Evolutionary conservation across 2,329 filamentous ascomycete genomes (phyloP).

Genomic region (Neofusicoccum kwambonambiense): DNA sequence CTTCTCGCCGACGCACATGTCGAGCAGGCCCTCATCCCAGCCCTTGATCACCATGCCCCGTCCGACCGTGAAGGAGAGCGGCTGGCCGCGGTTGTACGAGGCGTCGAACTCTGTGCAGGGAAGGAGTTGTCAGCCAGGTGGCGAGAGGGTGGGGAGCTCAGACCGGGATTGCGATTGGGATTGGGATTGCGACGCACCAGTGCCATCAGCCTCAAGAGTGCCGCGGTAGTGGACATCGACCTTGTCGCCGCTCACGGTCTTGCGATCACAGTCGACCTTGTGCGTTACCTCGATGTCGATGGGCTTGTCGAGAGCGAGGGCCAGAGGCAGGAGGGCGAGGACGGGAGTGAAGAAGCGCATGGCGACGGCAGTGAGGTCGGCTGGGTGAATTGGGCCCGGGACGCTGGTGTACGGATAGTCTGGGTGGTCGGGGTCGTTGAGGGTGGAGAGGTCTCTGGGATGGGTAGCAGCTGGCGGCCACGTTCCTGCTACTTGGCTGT

Average conservation of each 20-base stretch:
- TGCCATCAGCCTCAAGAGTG: constrained; percentile 56
- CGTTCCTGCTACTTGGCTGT: not conserved
- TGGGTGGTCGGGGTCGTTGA: not conserved
- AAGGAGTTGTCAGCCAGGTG: not conserved
- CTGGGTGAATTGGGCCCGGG: not conserved
- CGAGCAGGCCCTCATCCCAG: constrained; percentile 86
- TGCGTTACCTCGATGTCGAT: constrained; percentile 45
- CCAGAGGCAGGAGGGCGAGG: constrained; percentile 13
- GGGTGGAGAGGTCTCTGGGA: not conserved
- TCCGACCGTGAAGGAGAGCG: constrained; percentile 79
- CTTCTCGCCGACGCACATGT: constrained; percentile 97
- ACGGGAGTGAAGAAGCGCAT: constrained; percentile 17
- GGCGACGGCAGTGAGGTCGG: not conserved
- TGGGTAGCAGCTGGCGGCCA: not conserved
- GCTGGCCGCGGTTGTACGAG: constrained; percentile 71
- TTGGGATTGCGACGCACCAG: constrained; percentile 29
- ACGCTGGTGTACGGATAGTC: not conserved
- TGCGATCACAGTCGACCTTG: constrained; percentile 43
- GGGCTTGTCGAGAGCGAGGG: constrained; percentile 17
- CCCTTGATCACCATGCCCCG: constrained; percentile 84
- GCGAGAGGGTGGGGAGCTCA: not conserved
- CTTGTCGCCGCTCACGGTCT: constrained; percentile 46
- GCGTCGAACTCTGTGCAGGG: constrained; percentile 64
- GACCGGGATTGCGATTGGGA: not conserved
- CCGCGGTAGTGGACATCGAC: constrained; percentile 52